A percentile compares a stretch with the other conserved stretches of the same genome.
phyloP scores from a whole-genome alignment of 306 rosid genomes.

The Vicia sativa region DNA sequence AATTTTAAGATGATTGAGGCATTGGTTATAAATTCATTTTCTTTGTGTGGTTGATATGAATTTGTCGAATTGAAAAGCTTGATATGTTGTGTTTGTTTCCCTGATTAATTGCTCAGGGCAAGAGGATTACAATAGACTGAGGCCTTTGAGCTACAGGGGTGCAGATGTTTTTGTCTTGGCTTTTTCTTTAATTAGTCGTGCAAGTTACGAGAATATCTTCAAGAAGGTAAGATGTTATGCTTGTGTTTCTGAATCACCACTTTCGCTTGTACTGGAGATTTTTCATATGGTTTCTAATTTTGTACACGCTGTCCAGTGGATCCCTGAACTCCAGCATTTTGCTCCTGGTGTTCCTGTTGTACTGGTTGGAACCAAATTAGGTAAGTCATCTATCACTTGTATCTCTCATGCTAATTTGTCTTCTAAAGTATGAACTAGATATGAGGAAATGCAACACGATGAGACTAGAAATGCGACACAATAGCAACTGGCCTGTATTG shows the following conservation, averaged over 20 bases:
- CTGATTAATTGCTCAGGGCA: slow-evolving; percentile 63
- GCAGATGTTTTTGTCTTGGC: slow-evolving; percentile 95
- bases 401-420: slow-evolving; percentile 5
- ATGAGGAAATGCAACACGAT: slow-evolving; percentile 3
- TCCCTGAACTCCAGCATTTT: slow-evolving; percentile 90
- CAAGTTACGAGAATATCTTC: slow-evolving; percentile 85
- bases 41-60: slow-evolving; percentile 3
- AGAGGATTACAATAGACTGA: slow-evolving; percentile 89
- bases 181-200: slow-evolving; percentile 89
- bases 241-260: slow-evolving; percentile 26
- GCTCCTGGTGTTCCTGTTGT: slow-evolving; percentile 87
- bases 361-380: slow-evolving; percentile 88
- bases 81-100: slow-evolving; percentile 34
- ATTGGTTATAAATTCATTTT: slow-evolving; percentile 19
- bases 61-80: slow-evolving; percentile 30
- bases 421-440: not conserved
- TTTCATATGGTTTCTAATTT: slow-evolving; percentile 30
- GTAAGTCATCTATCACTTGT: slow-evolving; percentile 46
- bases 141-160: slow-evolving; percentile 98
- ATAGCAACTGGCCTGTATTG: slow-evolving; percentile 13
- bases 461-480: not conserved
- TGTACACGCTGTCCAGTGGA: slow-evolving; percentile 70
- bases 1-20: not conserved
- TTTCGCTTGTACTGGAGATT: slow-evolving; percentile 32
- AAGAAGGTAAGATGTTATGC: slow-evolving; percentile 63